Evolutionary conservation across 1,284 basidiomycete genomes (phyloP).

Genomic region (Serendipita sp.): DNA sequence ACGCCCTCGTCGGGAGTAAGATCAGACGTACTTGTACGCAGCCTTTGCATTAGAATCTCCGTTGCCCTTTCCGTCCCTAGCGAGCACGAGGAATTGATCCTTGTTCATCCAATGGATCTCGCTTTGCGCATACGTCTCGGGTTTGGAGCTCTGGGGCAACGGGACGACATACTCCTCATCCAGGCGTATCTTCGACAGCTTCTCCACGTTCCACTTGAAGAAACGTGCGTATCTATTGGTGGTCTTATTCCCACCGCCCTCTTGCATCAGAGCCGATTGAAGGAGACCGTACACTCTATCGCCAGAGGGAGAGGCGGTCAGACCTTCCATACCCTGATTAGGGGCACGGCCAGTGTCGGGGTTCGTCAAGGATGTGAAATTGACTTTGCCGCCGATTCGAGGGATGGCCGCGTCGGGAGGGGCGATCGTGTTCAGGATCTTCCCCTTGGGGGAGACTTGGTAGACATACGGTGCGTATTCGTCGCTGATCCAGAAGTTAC

Average conservation of each 20-base stretch:
- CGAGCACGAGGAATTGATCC: conserved; percentile 41
- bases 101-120: conserved; percentile 44
- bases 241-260: conserved; percentile 35
- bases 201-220: conserved; percentile 20
- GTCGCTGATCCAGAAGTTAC: conserved; percentile 41
- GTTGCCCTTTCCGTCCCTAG: conserved; percentile 47
- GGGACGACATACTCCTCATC: conserved; percentile 50
- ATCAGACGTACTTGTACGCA: conserved; percentile 37
- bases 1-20: too few species aligned
- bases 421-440: conserved; percentile 42
- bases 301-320: conserved; percentile 39
- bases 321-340: conserved; percentile 50
- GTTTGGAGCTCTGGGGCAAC: conserved; percentile 38
- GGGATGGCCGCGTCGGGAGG: conserved; percentile 43
- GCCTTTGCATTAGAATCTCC: conserved; percentile 38
- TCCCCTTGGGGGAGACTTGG: conserved; percentile 31
- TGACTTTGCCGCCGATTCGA: conserved; percentile 29
- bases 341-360: conserved; percentile 36
- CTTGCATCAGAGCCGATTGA: conserved; percentile 51
- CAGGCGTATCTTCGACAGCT: conserved; percentile 15
- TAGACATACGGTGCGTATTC: conserved; percentile 63
- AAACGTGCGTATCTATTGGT: conserved; percentile 41
- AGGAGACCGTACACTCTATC: conserved; percentile 44
- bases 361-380: conserved; percentile 39
- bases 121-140: conserved; percentile 38